A percentile compares a stretch with the other conserved stretches of the same genome.
These are phyloP conservation scores for Diversispora epigaea DNA, from an alignment of 192 early-diverging fungal species.

Conservation along the genomic window DNA sequence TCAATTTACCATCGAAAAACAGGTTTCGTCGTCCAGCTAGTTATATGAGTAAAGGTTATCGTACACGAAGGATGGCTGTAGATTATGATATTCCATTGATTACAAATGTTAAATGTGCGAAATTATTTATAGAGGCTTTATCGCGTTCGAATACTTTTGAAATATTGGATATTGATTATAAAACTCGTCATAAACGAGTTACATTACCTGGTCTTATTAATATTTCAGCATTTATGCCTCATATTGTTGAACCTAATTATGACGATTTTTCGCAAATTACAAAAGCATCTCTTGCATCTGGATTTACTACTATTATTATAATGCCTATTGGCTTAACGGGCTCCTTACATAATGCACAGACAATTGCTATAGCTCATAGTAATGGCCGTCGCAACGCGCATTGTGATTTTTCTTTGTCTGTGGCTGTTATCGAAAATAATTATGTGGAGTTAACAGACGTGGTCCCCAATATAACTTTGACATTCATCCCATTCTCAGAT, in stretches of 20 bases:
- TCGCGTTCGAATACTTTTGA: slow-evolving; percentile 70
- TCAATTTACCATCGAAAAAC: slow-evolving; percentile 98
- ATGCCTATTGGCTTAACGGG: slow-evolving; percentile 56
- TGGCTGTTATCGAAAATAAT: slow-evolving; percentile 72
- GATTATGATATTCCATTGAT: slow-evolving; percentile 96
- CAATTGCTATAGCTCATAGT: slow-evolving; percentile 52
- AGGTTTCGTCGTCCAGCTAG: slow-evolving; percentile 91
- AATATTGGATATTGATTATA: slow-evolving; percentile 84
- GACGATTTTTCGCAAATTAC: slow-evolving; percentile 59
- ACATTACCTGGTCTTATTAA: slow-evolving; percentile 88
- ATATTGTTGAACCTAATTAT: slow-evolving; percentile 43
- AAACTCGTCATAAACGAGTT: slow-evolving; percentile 82
- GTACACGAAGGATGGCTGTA: slow-evolving; percentile 94
- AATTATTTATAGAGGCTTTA: slow-evolving; percentile 95
- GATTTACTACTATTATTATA: slow-evolving; percentile 79
- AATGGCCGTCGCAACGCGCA: slow-evolving; percentile 51
- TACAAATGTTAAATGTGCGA: slow-evolving; percentile 99
- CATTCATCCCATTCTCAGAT: slow-evolving; percentile 64
- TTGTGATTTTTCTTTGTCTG: slow-evolving; percentile 72
- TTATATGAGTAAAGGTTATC: slow-evolving; percentile 94
- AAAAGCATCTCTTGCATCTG: slow-evolving; percentile 54
- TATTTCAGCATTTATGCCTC: slow-evolving; percentile 67
- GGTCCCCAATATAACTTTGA: slow-evolving; percentile 48
- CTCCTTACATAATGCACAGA: slow-evolving; percentile 55
- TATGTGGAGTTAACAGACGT: slow-evolving; percentile 43